A percentile compares a stretch with the other conserved stretches of the same genome.
These are phyloP conservation scores for Saccharomycopsis schoenii DNA, from an alignment of 805 yeast genomes.

Conservation along the genomic window DNA sequence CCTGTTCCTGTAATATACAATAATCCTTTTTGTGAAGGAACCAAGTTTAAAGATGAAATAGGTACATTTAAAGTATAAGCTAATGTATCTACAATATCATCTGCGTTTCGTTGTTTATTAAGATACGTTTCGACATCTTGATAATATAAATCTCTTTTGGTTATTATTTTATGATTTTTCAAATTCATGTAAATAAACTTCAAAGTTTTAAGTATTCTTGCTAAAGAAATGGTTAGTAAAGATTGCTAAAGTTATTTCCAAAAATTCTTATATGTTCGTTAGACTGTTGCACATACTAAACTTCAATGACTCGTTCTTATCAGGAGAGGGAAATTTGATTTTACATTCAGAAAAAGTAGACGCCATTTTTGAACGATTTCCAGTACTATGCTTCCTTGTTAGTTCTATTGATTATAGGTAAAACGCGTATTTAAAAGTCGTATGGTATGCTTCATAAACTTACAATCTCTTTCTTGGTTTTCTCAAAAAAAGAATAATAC, in stretches of 20 bases:
- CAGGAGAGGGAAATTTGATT: slow-evolving; percentile 6
- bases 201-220: slow-evolving; percentile 11
- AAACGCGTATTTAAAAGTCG: neutral
- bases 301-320: slow-evolving; percentile 2
- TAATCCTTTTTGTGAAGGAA: slow-evolving; percentile 16
- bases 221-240: neutral
- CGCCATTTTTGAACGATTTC: neutral
- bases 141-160: slow-evolving; percentile 54
- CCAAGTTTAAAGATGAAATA: neutral
- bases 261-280: no score
- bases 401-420: neutral
- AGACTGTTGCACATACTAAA: slow-evolving; percentile 1
- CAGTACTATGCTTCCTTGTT: neutral
- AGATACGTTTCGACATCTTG: slow-evolving; percentile 45
- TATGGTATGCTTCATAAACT: neutral
- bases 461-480: neutral
- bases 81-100: slow-evolving; percentile 31
- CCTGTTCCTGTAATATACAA: slow-evolving; percentile 27
- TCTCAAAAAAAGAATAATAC: neutral
- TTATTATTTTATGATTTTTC: slow-evolving; percentile 14
- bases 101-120: slow-evolving; percentile 34
- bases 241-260: neutral
- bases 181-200: slow-evolving; percentile 17
- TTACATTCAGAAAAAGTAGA: neutral
- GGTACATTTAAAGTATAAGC: slow-evolving; percentile 30